Evolutionary conservation across 371 early-diverging fungal genomes (phyloP).

Genomic region (Capillidium rhysosporum): DNA sequence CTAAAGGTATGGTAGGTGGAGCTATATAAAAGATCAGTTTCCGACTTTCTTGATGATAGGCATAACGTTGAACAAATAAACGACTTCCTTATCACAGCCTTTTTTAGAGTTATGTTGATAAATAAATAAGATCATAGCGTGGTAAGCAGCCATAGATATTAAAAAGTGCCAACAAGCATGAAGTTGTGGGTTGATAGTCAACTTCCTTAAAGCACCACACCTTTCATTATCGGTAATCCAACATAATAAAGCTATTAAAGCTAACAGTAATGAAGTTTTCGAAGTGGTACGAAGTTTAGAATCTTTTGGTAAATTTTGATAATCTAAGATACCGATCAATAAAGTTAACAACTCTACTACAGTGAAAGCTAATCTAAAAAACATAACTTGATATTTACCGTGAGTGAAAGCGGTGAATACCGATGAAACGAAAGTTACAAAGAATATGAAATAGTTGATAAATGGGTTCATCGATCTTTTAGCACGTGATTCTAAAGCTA

Average conservation of each 20-base stretch:
- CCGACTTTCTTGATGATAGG: no score
- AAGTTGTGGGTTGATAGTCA: not conserved
- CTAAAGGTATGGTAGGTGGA: no score
- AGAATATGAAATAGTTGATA: not conserved
- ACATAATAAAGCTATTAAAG: not conserved
- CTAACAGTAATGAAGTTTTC: not conserved
- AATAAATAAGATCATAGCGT: not conserved
- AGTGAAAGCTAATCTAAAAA: not conserved
- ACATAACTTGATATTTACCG: not conserved
- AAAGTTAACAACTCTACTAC: not conserved
- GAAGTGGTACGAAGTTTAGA: not conserved
- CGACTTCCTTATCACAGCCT: no score
- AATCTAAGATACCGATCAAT: not conserved
- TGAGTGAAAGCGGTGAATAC: not conserved
- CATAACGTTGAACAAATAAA: no score
- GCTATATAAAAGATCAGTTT: no score
- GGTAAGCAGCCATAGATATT: not conserved
- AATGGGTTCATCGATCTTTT: not conserved
- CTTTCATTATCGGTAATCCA: slow-evolving; percentile 1
- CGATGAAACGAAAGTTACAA: not conserved
- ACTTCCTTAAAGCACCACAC: not conserved
- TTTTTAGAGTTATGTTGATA: not conserved
- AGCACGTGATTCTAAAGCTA: not conserved
- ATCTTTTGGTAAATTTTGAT: not conserved
- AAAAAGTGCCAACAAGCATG: not conserved